Percentiles rank a stretch among this genome's conserved stretches.
These are phyloP conservation scores for Smallanthus sonchifolius DNA, from an alignment of 129 eudicot species.

Conservation along the genomic window DNA sequence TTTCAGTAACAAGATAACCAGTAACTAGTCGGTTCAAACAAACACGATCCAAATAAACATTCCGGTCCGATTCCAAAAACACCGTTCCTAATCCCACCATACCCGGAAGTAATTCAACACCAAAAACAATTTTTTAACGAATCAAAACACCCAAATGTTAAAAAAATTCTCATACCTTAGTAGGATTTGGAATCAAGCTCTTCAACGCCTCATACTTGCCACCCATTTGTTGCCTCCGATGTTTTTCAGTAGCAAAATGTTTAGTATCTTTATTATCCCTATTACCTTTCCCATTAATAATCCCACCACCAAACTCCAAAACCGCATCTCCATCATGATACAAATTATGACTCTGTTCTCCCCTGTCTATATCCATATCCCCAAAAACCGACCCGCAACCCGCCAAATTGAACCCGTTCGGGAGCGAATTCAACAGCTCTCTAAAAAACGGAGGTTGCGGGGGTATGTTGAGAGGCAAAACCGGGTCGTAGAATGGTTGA, in stretches of 20 bases:
- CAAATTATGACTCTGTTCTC: constrained; percentile 26
- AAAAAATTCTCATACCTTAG: constrained; percentile 42
- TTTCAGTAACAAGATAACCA: too few relatives aligned
- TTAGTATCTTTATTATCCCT: constrained; percentile 41
- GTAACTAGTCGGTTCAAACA: not conserved
- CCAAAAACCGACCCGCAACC: constrained; percentile 46
- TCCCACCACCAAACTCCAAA: constrained; percentile 53
- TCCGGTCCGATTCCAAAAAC: not conserved
- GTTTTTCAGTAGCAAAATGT: constrained; percentile 40
- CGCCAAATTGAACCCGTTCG: constrained; percentile 42
- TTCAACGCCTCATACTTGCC: constrained; percentile 36
- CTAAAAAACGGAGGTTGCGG: constrained; percentile 72
- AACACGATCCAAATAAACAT: not conserved
- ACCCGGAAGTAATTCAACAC: not conserved
- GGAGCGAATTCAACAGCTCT: constrained; percentile 61
- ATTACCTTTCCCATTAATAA: constrained; percentile 34
- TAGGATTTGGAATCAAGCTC: constrained; percentile 33
- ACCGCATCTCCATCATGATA: constrained; percentile 59
- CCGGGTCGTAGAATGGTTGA: constrained; percentile 48
- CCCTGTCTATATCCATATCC: constrained; percentile 46
- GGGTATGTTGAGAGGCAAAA: constrained; percentile 53
- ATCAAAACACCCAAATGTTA: not conserved
- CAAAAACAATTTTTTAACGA: not conserved
- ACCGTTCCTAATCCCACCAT: too few relatives aligned
- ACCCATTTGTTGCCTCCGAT: constrained; percentile 39